Evolutionary conservation across 2,329 filamentous ascomycete species (phyloP).

Genomic region (Sphaerulina musiva): DNA sequence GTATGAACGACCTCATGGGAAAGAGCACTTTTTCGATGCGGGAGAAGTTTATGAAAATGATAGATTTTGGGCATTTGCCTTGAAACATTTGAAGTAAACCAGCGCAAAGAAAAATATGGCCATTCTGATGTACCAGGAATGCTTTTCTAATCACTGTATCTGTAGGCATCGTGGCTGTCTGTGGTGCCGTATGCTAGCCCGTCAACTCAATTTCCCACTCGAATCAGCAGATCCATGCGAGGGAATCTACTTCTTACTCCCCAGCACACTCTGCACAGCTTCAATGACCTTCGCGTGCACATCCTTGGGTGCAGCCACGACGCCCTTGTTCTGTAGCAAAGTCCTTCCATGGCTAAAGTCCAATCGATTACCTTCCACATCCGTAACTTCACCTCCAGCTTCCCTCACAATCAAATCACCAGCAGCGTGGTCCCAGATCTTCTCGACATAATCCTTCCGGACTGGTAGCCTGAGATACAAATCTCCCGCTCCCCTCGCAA

Average conservation of each 20-base stretch:
- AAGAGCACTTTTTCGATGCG: constrained; percentile 28
- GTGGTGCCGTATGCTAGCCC: no score
- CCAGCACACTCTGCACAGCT: constrained; percentile 74
- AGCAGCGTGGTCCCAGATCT: constrained; percentile 99
- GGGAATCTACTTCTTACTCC: no score
- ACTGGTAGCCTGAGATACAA: constrained; percentile 87
- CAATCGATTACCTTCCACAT: constrained; percentile 74
- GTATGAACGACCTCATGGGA: constrained; percentile 26
- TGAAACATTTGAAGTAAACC: constrained; percentile 23
- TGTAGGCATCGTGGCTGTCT: no score
- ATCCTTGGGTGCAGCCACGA: constrained; percentile 75
- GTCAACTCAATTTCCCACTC: no score
- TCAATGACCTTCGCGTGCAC: constrained; percentile 71
- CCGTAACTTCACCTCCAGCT: constrained; percentile 85
- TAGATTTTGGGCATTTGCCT: constrained; percentile 27
- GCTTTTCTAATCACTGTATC: no score
- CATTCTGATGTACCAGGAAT: no score
- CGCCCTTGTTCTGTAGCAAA: constrained; percentile 82
- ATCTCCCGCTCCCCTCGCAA: constrained; percentile 87
- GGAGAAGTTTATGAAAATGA: constrained; percentile 24
- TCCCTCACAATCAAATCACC: constrained; percentile 91
- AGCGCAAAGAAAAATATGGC: background rate
- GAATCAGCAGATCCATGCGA: no score
- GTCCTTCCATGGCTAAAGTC: constrained; percentile 85
- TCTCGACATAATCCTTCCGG: constrained; percentile 85